phyloP scores from a whole-genome alignment of 495 filamentous ascomycete genomes.

The Elaphomyces granulatus region DNA sequence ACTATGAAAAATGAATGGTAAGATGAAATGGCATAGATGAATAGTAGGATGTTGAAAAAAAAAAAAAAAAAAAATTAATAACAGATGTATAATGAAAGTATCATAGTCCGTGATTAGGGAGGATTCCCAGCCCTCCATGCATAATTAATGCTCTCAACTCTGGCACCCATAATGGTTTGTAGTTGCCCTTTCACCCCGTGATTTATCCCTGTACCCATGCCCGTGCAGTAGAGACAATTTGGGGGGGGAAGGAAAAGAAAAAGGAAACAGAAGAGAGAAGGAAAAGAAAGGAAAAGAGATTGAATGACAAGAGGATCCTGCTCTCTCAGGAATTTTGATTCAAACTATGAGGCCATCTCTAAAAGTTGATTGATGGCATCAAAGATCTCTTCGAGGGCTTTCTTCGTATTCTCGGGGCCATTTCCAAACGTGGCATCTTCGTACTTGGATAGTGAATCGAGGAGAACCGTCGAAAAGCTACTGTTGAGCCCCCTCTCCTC shows the following conservation, averaged over 20 bases:
- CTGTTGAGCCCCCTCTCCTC: not conserved
- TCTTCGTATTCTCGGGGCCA: not conserved
- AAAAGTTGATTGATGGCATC: constrained; percentile 1
- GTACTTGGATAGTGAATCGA: not conserved
- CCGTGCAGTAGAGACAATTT: too few relatives aligned
- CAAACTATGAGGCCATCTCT: not conserved
- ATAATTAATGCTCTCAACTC: too few relatives aligned
- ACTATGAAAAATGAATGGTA: too few relatives aligned
- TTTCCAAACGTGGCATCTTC: not conserved
- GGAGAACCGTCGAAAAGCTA: not conserved
- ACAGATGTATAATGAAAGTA: too few relatives aligned
- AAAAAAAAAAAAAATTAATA: too few relatives aligned
- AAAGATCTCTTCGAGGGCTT: not conserved
- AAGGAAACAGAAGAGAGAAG: constrained; percentile 1
- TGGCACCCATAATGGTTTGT: too few relatives aligned
- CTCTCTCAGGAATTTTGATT: constrained; percentile 1
- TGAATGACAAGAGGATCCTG: constrained; percentile 5
- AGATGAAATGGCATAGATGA: too few relatives aligned
- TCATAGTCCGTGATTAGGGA: too few relatives aligned
- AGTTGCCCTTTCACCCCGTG: too few relatives aligned
- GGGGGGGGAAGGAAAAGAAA: constrained; percentile 1
- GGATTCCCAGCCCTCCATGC: too few relatives aligned
- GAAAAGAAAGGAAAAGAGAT: constrained; percentile 1
- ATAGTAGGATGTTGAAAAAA: too few relatives aligned
- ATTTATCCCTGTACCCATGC: too few relatives aligned